phyloP scores from a whole-genome alignment of 306 rosid genomes.

The Castanea sativa region DNA sequence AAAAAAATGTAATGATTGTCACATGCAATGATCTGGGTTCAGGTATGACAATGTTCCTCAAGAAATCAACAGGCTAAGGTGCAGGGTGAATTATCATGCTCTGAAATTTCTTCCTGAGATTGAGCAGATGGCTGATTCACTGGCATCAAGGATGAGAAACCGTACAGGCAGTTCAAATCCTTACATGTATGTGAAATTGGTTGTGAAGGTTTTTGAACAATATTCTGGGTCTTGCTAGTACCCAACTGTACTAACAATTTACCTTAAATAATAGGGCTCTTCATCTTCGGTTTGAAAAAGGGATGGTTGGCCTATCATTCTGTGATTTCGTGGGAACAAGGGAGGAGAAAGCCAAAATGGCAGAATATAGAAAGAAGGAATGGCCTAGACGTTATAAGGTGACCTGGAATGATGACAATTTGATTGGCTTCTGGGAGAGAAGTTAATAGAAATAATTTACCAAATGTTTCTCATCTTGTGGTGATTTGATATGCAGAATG shows the following conservation, averaged over 20 bases:
- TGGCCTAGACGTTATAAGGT: constrained; percentile 99
- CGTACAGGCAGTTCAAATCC: constrained; percentile 92
- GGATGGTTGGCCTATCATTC: constrained; percentile 97
- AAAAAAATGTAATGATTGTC: constrained; percentile 20
- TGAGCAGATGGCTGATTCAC: constrained; percentile 90
- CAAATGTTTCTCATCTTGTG: constrained; percentile 11
- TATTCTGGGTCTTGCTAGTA: constrained; percentile 13
- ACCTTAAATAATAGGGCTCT: constrained; percentile 74
- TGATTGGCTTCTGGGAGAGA: constrained; percentile 8
- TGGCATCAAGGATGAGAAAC: constrained; percentile 97
- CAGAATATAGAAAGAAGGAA: constrained; percentile 87
- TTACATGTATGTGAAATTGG: constrained; percentile 64
- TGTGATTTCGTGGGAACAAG: constrained; percentile 99
- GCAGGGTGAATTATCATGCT: constrained; percentile 98
- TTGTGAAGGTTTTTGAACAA: constrained; percentile 24
- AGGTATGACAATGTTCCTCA: constrained; percentile 96
- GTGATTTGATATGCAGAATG: constrained; percentile 69
- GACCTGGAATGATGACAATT: constrained; percentile 20
- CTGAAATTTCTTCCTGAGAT: constrained; percentile 97
- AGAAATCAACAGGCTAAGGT: constrained; percentile 95
- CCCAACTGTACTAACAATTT: constrained; percentile 32
- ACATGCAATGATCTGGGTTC: constrained; percentile 32
- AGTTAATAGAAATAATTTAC: constrained; percentile 14
- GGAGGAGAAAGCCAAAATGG: constrained; percentile 92
- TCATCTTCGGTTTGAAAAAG: constrained; percentile 98